A percentile compares a stretch with the other conserved stretches of the same genome.
These are phyloP conservation scores for Aspergillus sp. DNA, from an alignment of 2,329 filamentous ascomycete genomes.

Conservation along the genomic window DNA sequence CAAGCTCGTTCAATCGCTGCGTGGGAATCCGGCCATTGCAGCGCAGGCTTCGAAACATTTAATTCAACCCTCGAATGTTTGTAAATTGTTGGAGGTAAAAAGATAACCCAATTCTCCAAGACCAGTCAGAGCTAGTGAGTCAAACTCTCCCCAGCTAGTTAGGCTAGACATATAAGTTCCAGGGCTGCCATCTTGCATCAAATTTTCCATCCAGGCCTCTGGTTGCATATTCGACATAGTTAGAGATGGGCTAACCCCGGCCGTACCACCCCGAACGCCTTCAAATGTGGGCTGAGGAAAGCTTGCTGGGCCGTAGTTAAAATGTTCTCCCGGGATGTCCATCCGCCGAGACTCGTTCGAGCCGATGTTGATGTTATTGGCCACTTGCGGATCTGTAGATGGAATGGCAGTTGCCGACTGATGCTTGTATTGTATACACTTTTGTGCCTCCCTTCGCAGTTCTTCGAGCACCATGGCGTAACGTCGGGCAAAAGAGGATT, in stretches of 20 bases:
- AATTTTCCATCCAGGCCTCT: conserved; percentile 8
- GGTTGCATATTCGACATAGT: neutral
- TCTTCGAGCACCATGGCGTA: conserved; percentile 47
- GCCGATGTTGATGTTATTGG: neutral
- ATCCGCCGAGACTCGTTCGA: neutral
- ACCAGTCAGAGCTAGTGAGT: conserved; percentile 26
- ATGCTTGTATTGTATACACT: neutral
- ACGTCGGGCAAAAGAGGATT: conserved; percentile 42
- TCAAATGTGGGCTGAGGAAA: neutral
- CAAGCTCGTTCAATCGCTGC: too few relatives aligned
- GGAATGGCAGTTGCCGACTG: neutral
- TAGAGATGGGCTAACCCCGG: neutral
- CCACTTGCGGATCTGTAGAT: conserved; percentile 8
- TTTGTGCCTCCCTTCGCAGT: conserved; percentile 27
- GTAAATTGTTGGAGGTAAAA: neutral
- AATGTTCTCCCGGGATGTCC: neutral
- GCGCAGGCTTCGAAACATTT: neutral
- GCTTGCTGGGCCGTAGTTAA: neutral
- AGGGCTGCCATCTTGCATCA: conserved; percentile 17
- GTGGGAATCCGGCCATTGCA: too few relatives aligned
- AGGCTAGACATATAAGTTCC: conserved; percentile 19
- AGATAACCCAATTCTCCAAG: conserved; percentile 19
- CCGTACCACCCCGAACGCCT: too few relatives aligned
- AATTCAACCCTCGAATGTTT: neutral
- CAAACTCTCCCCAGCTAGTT: conserved; percentile 29